Percentiles rank a stretch among this genome's conserved stretches.
These are phyloP conservation scores for Neurospora sp. DNA, from an alignment of 2,329 filamentous ascomycete species.

Conservation along the genomic window DNA sequence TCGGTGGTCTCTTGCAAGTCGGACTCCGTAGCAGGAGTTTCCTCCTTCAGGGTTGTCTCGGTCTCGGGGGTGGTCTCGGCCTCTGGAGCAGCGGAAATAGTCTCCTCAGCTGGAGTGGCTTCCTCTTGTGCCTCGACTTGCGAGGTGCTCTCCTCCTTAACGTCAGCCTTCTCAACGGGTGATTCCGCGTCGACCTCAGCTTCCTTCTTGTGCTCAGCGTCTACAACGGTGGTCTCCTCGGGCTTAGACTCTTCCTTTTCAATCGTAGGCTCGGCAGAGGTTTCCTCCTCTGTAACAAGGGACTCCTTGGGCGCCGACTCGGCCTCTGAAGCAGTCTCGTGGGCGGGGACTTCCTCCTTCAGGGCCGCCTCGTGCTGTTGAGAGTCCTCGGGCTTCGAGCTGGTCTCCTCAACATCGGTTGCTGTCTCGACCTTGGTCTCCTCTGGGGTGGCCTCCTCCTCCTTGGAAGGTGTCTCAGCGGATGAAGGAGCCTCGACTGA, in stretches of 20 bases:
- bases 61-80: background rate
- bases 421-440: background rate
- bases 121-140: background rate
- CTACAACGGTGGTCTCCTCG: background rate
- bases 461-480: background rate
- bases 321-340: background rate
- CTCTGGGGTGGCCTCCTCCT: background rate
- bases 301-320: background rate
- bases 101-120: background rate
- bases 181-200: background rate
- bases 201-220: background rate
- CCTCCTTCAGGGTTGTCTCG: background rate
- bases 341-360: background rate
- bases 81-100: background rate
- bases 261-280: background rate
- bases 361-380: background rate
- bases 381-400: background rate
- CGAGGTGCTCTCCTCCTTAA: background rate
- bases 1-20: background rate
- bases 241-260: background rate
- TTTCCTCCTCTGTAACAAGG: background rate
- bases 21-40: background rate
- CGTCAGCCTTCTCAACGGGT: background rate
- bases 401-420: background rate
- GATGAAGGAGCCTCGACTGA: background rate